Base-by-base conservation (phyloP, 1,284 basidiomycete genomes). In the Volvariella volvacea region DNA sequence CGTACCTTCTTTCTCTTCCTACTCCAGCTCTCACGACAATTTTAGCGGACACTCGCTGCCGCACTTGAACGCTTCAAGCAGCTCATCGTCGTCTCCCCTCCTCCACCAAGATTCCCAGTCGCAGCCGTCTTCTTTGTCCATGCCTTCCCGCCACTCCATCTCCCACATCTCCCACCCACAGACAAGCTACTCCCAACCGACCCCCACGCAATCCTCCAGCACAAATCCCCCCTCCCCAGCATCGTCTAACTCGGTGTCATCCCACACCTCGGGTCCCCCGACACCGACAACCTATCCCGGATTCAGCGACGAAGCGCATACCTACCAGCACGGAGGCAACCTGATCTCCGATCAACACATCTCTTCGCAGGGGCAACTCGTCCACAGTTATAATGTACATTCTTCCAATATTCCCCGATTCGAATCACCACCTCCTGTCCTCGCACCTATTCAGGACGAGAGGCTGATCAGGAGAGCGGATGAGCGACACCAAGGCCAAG, bases 391-490 rank as follows among this genome's bases (percentile, higher is more conserved):
- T 53, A 63, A 42, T 51, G 53, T 32, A 57, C 68, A 34, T 42
- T 38, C 17, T 42, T 62, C 2, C 52, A 39, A 22, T 48, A 43
- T 30, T 48, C 40, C 34, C 34, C 21, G 73, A 21, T 74, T 71
- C 45, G 65, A 68, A 15, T 74, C 71, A 0, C 74, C 76, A 0
- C 74, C 76, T n/a, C 75, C 74, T 0, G 65, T 64, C 6, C 61
- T 78, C 25, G 76, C 76, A 16, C 76, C 76, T 2, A 73, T 78
- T 40, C 76, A 78, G 37, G 69, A 71, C 21, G 66, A 68, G 39
- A 54, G 68, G 2, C 60, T 65, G 21, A 60, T 64, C 39, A 62
- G 67, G 41, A 58, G 66, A 19, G 58, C 59, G 16, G 47, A 56
- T 16, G 50, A 57, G 6, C 48, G 47, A 12, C 51, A 48, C 17